Evolutionary conservation across 2,329 filamentous ascomycete species (phyloP), one percentile per base, ranked within the genome.

Genomic region (Fusarium domesticum): DNA sequence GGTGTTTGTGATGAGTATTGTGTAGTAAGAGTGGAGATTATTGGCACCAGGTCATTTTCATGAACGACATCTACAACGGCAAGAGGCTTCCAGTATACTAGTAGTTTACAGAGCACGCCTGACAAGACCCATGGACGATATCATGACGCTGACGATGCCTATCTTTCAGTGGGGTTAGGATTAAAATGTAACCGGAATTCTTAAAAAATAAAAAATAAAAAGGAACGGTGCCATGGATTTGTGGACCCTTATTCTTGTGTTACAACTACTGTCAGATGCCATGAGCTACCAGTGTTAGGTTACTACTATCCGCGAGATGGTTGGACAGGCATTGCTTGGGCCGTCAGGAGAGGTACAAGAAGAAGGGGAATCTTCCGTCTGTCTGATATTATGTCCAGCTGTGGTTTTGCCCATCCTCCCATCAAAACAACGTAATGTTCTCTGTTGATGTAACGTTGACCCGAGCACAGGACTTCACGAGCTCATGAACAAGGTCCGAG

Each of bases 111-210:
- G 37, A 25, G 20, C 35, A 33, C 40, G 37, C 42, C 23, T 34
- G 35, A 35, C 35, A 33, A 45, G 35, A 6, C 17, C 18, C 39
- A 40, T 18, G 39, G 48, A 39, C 28, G 53, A 43, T 46, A 55
- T 48, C 38, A 53, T 45, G 43, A 39, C 46, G 53, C 53, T 51
- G 47, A 41, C n/a, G n/a, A n/a, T n/a, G n/a, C n/a, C n/a, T n/a
- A n/a, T n/a, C n/a, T n/a, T n/a, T n/a, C n/a, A n/a, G n/a, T n/a
- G n/a, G n/a, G n/a, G n/a, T n/a, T n/a, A n/a, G n/a, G n/a, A n/a
- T n/a, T n/a, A n/a, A n/a, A n/a, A n/a, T n/a, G n/a, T n/a, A n/a
- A n/a, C n/a, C n/a, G n/a, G n/a, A n/a, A n/a, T n/a, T n/a, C n/a
- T n/a, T n/a, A n/a, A n/a, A n/a, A n/a, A n/a, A n/a, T n/a, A n/a